Evolutionary conservation across 139 green algal genomes (phyloP), one percentile per base, ranked within the genome.

Genomic region (Chlamydomonas sphaeroides): DNA sequence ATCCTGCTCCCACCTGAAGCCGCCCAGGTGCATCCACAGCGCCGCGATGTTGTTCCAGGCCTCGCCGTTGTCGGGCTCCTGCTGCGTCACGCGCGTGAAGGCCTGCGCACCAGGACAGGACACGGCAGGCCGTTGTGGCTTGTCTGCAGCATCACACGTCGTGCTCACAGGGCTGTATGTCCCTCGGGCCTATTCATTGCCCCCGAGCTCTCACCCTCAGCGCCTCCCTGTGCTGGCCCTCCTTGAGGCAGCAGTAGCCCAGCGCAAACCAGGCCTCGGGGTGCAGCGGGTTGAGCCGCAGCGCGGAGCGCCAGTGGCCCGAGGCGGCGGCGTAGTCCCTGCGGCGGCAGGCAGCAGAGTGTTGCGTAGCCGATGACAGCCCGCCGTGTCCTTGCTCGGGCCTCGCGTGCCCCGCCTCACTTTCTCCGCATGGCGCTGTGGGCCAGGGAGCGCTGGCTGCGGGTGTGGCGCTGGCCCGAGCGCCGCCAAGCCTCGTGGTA

Each of bases 41-140:
- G 95, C 95, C 2, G 93, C 96, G 41, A 98, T 76, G 90, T 99
- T 99, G 93, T 97, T 98, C 96, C 96, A 99, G 0, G 95, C 94
- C 78, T 98, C 94, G 3, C 91, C 96, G 75, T 98, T 92, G 45
- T 98, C 94, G 21, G 93, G 91, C 66, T 97, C 92, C 49, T 96
- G 87, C 80, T 98, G 95, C 0, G 93, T 92, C 69, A 90, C 90
- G 38, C 95, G 89, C 1, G 92, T 90, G 71, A 80, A 79, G n/a
- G 84, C 84, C 83, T 87, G 83, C n/a, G 33, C 32, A 53, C n/a
- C n/a, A n/a, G n/a, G n/a, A n/a, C n/a, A n/a, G n/a, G n/a, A n/a
- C n/a, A n/a, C n/a, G n/a, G n/a, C n/a, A n/a, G n/a, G n/a, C n/a
- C n/a, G n/a, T n/a, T n/a, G n/a, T n/a, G n/a, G n/a, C n/a, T n/a